phyloP scores from a whole-genome alignment of 768 basidiomycete species.

The Serendipita sp. region DNA sequence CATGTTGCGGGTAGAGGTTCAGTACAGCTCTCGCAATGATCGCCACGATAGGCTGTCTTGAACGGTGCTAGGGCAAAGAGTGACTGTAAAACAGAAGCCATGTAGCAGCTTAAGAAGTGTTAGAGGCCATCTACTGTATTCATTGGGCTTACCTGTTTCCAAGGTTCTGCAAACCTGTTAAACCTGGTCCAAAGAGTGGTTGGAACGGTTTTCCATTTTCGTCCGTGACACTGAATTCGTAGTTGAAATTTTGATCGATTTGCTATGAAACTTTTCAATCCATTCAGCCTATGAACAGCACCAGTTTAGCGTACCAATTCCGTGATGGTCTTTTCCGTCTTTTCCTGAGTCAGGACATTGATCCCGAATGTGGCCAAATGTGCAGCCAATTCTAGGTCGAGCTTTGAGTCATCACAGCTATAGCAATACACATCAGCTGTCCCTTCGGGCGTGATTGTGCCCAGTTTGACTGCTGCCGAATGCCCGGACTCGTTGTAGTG shows the following conservation, averaged over 20 bases:
- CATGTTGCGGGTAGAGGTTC: conserved; percentile 63
- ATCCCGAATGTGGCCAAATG: conserved; percentile 81
- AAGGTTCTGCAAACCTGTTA: conserved; percentile 81
- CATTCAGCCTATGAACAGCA: not conserved
- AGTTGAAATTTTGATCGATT: conserved; percentile 91
- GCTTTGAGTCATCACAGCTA: conserved; percentile 62
- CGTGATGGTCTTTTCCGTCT: conserved; percentile 94
- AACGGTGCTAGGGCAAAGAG: conserved; percentile 70
- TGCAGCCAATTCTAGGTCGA: conserved; percentile 53
- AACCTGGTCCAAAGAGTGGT: conserved; percentile 72
- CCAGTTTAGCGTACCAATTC: conserved; percentile 47
- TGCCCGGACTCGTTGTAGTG: conserved; percentile 65
- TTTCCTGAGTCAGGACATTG: conserved; percentile 59
- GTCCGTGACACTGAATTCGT: conserved; percentile 80
- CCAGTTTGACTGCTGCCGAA: conserved; percentile 76
- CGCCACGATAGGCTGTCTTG: conserved; percentile 45
- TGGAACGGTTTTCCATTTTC: conserved; percentile 78
- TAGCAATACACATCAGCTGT: conserved; percentile 91
- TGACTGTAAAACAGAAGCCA: conserved; percentile 83
- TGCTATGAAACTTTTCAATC: conserved; percentile 32
- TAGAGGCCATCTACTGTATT: not conserved
- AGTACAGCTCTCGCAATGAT: conserved; percentile 47
- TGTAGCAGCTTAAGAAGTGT: conserved; percentile 62
- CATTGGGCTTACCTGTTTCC: conserved; percentile 57
- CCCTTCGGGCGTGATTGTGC: conserved; percentile 93